Percentiles rank a stretch among this genome's conserved stretches.
These are phyloP conservation scores for Hypoxylon sp. DNA, from an alignment of 2,329 filamentous ascomycete genomes.

Conservation along the genomic window DNA sequence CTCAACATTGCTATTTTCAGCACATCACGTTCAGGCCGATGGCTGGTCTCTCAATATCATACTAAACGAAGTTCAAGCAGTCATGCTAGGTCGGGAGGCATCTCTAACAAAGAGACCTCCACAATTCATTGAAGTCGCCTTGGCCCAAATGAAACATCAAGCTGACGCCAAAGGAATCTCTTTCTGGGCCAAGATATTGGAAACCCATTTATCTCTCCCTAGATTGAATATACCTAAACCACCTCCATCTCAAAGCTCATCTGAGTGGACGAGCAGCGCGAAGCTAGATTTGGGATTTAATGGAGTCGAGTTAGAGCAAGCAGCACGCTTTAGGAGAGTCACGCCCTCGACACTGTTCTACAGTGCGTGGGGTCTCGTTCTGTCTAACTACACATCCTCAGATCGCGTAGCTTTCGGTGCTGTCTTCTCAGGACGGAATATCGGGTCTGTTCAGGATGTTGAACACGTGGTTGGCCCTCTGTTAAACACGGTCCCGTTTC, in stretches of 20 bases:
- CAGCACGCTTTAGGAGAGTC: not conserved
- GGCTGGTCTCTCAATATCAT: constrained; percentile 3
- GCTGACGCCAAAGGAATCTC: not conserved
- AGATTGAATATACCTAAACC: not conserved
- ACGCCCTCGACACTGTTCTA: constrained; percentile 21
- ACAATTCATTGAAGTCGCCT: not conserved
- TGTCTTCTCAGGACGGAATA: constrained; percentile 25
- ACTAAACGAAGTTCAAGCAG: not conserved
- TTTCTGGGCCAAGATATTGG: not conserved
- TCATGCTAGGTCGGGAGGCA: not conserved
- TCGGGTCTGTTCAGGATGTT: not conserved
- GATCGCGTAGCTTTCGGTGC: constrained; percentile 30
- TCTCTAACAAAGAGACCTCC: not conserved
- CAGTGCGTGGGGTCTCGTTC: constrained; percentile 24
- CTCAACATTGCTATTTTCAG: not conserved
- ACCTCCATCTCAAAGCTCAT: not conserved
- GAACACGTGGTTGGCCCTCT: not conserved
- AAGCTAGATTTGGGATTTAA: not conserved
- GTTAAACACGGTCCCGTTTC: not conserved
- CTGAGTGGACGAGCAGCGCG: not conserved
- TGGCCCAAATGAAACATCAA: not conserved
- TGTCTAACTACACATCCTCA: constrained; percentile 28
- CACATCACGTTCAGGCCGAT: not conserved
- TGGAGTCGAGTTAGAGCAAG: not conserved
- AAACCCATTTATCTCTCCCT: not conserved